Evolutionary conservation across 441 rosid genomes (phyloP), one percentile per base, ranked within the genome.

Genomic region (Syzygium syzygioides): DNA sequence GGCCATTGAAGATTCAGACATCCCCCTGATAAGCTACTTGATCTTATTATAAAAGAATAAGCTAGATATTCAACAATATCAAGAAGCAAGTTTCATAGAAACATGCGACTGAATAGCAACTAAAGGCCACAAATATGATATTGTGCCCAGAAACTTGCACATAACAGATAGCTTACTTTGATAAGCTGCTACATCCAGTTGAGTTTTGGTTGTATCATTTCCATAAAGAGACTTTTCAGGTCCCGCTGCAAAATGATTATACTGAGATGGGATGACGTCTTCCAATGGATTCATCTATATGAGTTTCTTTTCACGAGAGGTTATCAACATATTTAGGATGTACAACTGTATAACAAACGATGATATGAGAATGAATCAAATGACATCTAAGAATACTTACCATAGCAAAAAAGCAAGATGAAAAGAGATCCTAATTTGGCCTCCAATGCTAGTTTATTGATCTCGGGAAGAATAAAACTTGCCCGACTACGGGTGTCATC

Each of bases 381-480:
- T 79, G 26, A 55, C 26, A 85, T 57, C 84, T 79, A 20, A n/a
- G 18, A 91, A 91, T 53, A 79, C 93, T 88, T 94, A 97, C 99
- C 99, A 92, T 93, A 94, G 94, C 97, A 96, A 87, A 98, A 94
- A 90, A 98, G 94, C 94, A 98, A 92, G 90, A 98, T 92, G 80
- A 95, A 91, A 37, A 98, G 98, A 45, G 99, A 94, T 80, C 98
- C 95, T 80, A 95, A 94, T 90, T 95, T 97, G 71, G 96, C 95
- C 93, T 98, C 99, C 92, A 92, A 86, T 53, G 95, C 94, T 88
- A 98, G 95, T 90, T 94, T 96, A 91, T 92, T 96, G 87, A 96
- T 94, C 90, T 96, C 99, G 87, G 99, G 99, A 85, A 97, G 97
- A 89, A 95, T 32, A 88, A 98, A 96, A 92, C 91, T 94, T 90